These are phyloP conservation scores for Sicyos baderoa DNA, from an alignment of 306 rosid species.

Conservation along the genomic window DNA sequence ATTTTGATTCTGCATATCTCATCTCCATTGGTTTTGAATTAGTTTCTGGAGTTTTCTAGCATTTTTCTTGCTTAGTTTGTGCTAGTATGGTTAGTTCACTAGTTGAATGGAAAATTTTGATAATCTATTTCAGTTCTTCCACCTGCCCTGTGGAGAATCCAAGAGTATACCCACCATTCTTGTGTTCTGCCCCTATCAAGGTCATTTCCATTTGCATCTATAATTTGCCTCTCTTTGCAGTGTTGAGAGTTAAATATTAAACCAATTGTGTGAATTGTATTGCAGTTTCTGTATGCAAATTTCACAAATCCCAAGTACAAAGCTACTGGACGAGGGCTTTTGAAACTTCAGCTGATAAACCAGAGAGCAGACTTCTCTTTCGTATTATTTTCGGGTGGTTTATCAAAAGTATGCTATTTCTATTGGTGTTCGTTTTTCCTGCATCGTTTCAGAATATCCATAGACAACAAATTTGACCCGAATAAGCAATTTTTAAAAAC, in stretches of 20 bases:
- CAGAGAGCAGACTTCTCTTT: conserved; percentile 87
- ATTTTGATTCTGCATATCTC: neutral
- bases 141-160: conserved; percentile 51
- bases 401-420: conserved; percentile 39
- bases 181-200: conserved; percentile 89
- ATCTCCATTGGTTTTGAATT: conserved; percentile 3
- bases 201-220: conserved; percentile 28
- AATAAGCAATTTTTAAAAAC: neutral
- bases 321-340: conserved; percentile 52
- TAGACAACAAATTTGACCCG: neutral
- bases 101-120: conserved; percentile 13
- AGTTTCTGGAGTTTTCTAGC: neutral
- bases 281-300: conserved; percentile 87
- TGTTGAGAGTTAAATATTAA: neutral
- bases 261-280: conserved; percentile 6
- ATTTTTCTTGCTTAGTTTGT: neutral
- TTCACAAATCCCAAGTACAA: conserved; percentile 49
- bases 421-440: neutral
- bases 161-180: conserved; percentile 46
- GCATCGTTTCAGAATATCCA: neutral
- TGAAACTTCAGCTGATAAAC: conserved; percentile 79
- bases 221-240: neutral
- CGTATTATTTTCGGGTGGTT: conserved; percentile 73
- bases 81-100: neutral
- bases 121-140: conserved; percentile 46